A percentile compares a stretch with the other conserved stretches of the same genome.
These are phyloP conservation scores for Trichoderma sp. DNA, from an alignment of 2,329 filamentous ascomycete genomes.

Conservation along the genomic window DNA sequence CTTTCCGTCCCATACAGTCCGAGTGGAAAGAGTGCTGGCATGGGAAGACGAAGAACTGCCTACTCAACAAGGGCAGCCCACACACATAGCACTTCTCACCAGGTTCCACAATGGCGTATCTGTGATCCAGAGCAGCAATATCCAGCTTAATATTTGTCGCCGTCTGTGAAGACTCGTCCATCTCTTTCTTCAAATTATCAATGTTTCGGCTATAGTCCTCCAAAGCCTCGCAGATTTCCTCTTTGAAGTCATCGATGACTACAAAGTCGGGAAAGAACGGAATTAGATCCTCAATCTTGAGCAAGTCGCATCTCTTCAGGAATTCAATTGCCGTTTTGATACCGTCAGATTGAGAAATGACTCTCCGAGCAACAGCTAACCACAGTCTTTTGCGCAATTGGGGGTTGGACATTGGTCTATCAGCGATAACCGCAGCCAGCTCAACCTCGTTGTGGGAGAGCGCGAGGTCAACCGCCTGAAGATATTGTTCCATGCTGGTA, in stretches of 20 bases:
- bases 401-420: slow-evolving; percentile 75
- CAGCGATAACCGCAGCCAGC: slow-evolving; percentile 83
- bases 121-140: slow-evolving; percentile 78
- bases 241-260: slow-evolving; percentile 98
- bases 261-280: slow-evolving; percentile 99
- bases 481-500: slow-evolving; percentile 91
- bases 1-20: slow-evolving; percentile 83
- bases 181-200: slow-evolving; percentile 82
- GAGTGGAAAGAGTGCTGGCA: slow-evolving; percentile 98
- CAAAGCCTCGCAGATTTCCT: slow-evolving; percentile 90
- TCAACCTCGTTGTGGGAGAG: slow-evolving; percentile 87
- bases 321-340: slow-evolving; percentile 96
- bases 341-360: slow-evolving; percentile 80
- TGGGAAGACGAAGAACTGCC: slow-evolving; percentile 97
- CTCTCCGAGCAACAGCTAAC: slow-evolving; percentile 91
- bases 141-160: slow-evolving; percentile 88
- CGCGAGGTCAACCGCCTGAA: slow-evolving; percentile 88
- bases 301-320: slow-evolving; percentile 82
- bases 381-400: slow-evolving; percentile 88
- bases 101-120: slow-evolving; percentile 95
- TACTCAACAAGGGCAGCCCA: slow-evolving; percentile 76
- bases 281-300: slow-evolving; percentile 94
- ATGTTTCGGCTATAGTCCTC: slow-evolving; percentile 94
- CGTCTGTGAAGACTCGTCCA: slow-evolving; percentile 90
- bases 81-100: slow-evolving; percentile 94